phyloP scores from a whole-genome alignment of 2,329 filamentous ascomycete species.

The Akanthomyces uredinophilus region DNA sequence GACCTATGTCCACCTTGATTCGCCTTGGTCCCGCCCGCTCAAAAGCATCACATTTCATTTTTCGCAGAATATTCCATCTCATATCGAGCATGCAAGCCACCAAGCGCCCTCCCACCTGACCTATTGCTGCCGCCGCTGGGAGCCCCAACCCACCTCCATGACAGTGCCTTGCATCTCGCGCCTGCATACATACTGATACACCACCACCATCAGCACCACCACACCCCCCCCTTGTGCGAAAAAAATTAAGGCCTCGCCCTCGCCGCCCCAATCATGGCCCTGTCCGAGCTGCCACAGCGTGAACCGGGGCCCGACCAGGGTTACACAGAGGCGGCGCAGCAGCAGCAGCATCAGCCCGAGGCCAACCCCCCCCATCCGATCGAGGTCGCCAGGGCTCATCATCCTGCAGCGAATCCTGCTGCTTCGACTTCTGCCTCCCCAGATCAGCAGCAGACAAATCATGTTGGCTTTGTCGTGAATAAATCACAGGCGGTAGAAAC shows the following conservation, averaged over 20 bases:
- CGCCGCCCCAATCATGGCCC: slow-evolving; percentile 12
- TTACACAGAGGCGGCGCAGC: slow-evolving; percentile 1
- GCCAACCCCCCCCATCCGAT: slow-evolving; percentile 20
- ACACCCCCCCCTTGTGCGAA: not conserved
- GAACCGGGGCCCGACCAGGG: not conserved
- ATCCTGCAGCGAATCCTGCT: not conserved
- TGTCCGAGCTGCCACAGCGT: slow-evolving; percentile 6
- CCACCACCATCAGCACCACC: not conserved
- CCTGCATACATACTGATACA: slow-evolving; percentile 5
- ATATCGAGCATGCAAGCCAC: slow-evolving; percentile 4
- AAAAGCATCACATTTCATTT: not conserved
- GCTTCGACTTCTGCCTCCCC: not conserved
- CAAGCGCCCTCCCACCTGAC: not conserved
- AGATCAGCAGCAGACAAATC: not conserved
- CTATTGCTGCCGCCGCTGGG: not conserved
- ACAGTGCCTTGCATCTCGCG: slow-evolving; percentile 13
- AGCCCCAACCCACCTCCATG: not conserved
- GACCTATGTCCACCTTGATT: not conserved
- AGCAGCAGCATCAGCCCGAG: slow-evolving; percentile 14
- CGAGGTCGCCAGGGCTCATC: slow-evolving; percentile 6
- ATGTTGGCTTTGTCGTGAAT: slow-evolving; percentile 19
- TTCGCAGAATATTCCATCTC: not conserved
- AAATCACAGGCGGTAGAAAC: not conserved
- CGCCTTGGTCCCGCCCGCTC: not conserved
- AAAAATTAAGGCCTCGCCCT: slow-evolving; percentile 1